Percentiles rank a stretch among this genome's conserved stretches.
Conservation (phyloP, 2,329 filamentous ascomycete species). For the Venturia oleaginea region DNA sequence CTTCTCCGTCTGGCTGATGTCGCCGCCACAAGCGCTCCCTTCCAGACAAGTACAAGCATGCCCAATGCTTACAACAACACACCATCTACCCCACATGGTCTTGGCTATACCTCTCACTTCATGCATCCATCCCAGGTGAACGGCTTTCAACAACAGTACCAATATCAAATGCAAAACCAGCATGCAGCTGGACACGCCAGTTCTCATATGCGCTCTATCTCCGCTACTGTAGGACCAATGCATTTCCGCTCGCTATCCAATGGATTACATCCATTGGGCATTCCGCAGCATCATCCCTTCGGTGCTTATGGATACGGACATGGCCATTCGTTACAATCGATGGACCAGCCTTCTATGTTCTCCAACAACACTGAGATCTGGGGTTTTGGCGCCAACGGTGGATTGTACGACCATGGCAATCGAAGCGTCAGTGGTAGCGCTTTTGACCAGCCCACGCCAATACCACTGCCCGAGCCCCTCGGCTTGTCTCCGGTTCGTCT, state of each 20-base stretch:
- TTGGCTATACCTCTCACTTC: background rate
- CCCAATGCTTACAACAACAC: background rate
- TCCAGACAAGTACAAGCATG: background rate
- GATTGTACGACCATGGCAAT: constrained; percentile 1
- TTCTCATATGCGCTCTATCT: background rate
- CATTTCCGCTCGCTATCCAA: background rate
- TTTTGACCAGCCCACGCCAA: background rate
- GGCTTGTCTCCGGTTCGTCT: background rate
- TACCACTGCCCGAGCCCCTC: background rate
- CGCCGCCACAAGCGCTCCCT: constrained; percentile 2
- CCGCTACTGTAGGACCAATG: background rate
- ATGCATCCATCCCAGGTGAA: background rate
- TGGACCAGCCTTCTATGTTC: constrained; percentile 3
- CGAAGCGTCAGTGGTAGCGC: background rate
- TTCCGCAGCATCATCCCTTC: background rate
- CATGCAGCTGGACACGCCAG: background rate
- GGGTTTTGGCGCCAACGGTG: background rate
- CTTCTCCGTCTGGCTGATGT: constrained; percentile 3
- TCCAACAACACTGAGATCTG: background rate
- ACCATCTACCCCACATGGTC: background rate
- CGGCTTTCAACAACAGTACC: constrained; percentile 1
- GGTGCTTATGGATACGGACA: constrained; percentile 1
- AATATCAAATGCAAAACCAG: background rate
- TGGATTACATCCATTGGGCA: background rate
- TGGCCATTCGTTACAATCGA: background rate